These are phyloP conservation scores for Boletus tylopilopsis DNA, from an alignment of 768 basidiomycete genomes.

Conservation along the genomic window DNA sequence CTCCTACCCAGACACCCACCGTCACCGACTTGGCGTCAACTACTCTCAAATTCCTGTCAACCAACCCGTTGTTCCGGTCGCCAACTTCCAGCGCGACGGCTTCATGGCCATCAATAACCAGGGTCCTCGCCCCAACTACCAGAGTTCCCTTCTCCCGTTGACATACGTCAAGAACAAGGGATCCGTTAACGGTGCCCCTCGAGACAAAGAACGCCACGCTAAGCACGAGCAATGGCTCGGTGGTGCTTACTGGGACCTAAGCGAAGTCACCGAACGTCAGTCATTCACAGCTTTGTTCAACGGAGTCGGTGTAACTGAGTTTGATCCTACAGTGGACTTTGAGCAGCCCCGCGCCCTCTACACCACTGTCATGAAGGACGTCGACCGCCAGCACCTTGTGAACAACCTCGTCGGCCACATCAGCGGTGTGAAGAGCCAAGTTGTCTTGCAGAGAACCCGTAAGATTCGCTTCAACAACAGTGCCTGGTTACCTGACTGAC, in stretches of 20 bases:
- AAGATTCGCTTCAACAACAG: slow-evolving; percentile 27
- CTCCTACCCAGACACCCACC: slow-evolving; percentile 90
- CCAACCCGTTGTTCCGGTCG: slow-evolving; percentile 63
- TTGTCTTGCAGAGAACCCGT: slow-evolving; percentile 65
- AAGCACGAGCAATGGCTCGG: slow-evolving; percentile 77
- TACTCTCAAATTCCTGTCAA: slow-evolving; percentile 90
- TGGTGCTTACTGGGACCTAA: slow-evolving; percentile 62
- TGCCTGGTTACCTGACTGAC: not conserved
- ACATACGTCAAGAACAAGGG: slow-evolving; percentile 51
- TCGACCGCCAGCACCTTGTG: slow-evolving; percentile 57
- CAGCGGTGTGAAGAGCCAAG: slow-evolving; percentile 53
- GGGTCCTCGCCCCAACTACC: slow-evolving; percentile 84
- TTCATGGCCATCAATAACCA: slow-evolving; percentile 66
- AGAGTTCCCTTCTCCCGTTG: slow-evolving; percentile 71
- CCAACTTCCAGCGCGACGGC: slow-evolving; percentile 95
- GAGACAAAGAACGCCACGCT: slow-evolving; percentile 36
- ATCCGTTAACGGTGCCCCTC: slow-evolving; percentile 39
- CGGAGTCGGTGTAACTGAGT: not conserved
- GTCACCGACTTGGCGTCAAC: slow-evolving; percentile 77
- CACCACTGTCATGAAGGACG: slow-evolving; percentile 62
- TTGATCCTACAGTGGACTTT: slow-evolving; percentile 59
- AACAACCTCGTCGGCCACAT: slow-evolving; percentile 66
- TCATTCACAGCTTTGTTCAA: slow-evolving; percentile 7
- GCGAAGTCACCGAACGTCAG: slow-evolving; percentile 78
- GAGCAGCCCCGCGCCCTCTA: slow-evolving; percentile 78